Evolutionary conservation across 2,329 filamentous ascomycete genomes (phyloP).

Genomic region (Phialophora verrucosa): DNA sequence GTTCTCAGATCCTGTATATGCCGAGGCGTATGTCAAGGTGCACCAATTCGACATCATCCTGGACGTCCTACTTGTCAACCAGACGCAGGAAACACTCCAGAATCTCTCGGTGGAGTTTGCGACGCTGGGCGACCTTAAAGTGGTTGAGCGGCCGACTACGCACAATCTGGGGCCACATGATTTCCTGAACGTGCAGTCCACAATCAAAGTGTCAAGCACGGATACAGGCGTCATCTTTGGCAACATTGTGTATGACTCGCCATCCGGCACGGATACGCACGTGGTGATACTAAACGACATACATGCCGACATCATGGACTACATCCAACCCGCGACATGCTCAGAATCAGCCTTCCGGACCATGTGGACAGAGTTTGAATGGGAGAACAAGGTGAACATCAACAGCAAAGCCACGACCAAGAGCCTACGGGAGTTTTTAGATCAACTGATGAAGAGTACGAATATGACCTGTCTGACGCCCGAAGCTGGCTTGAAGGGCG

Average conservation of each 20-base stretch:
- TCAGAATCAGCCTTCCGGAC: conserved; percentile 98
- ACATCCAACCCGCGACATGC: conserved; percentile 96
- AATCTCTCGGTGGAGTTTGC: conserved; percentile 98
- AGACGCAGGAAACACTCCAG: conserved; percentile 93
- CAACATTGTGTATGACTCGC: conserved; percentile 96
- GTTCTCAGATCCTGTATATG: conserved; percentile 97
- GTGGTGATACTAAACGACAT: conserved; percentile 98
- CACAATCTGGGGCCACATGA: conserved; percentile 95
- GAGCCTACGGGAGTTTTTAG: conserved; percentile 86
- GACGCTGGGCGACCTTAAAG: conserved; percentile 96
- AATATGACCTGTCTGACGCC: conserved; percentile 99
- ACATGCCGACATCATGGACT: conserved; percentile 99
- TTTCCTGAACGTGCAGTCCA: conserved; percentile 97
- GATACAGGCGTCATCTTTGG: conserved; percentile 99
- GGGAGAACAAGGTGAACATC: conserved; percentile 99
- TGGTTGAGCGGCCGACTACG: conserved; percentile 93
- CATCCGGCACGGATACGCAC: conserved; percentile 88
- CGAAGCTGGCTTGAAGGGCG: conserved; percentile 93
- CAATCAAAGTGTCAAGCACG: conserved; percentile 97
- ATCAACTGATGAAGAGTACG: conserved; percentile 93
- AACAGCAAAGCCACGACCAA: conserved; percentile 84
- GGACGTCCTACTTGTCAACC: conserved; percentile 94
- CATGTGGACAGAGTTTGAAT: conserved; percentile 99
- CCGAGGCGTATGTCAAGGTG: conserved; percentile 98
- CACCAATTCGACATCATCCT: conserved; percentile 98